These are phyloP conservation scores for Aspergillus hortae DNA, from an alignment of 2,329 filamentous ascomycete genomes.

Conservation along the genomic window DNA sequence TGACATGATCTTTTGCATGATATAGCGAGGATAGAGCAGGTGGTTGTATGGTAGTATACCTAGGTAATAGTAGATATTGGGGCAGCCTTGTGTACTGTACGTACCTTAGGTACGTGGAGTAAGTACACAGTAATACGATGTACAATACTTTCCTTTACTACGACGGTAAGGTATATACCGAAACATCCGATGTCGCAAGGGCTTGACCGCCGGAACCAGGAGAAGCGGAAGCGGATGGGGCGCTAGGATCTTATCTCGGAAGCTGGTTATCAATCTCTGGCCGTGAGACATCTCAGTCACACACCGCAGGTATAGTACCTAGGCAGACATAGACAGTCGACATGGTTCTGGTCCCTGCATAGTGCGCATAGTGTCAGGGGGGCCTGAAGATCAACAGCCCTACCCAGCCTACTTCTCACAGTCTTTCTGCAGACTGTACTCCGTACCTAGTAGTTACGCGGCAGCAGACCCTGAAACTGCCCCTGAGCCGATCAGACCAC, in stretches of 20 bases:
- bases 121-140: no score
- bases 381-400: no score
- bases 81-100: not conserved
- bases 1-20: not conserved
- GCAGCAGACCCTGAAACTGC: no score
- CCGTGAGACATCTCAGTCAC: no score
- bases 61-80: not conserved
- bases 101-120: not conserved
- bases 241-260: conserved; percentile 25
- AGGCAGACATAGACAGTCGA: not conserved
- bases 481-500: no score
- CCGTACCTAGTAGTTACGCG: no score
- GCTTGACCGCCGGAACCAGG: not conserved
- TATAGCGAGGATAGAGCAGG: not conserved
- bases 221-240: not conserved
- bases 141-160: no score
- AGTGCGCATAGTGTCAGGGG: no score
- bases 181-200: conserved; percentile 21
- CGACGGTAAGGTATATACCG: conserved; percentile 1
- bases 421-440: no score
- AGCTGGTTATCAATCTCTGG: not conserved
- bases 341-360: not conserved
- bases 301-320: no score
- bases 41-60: not conserved
- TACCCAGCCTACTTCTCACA: no score